Conservation (phyloP, 2,329 filamentous ascomycete genomes). For the Cadophora gregata region DNA sequence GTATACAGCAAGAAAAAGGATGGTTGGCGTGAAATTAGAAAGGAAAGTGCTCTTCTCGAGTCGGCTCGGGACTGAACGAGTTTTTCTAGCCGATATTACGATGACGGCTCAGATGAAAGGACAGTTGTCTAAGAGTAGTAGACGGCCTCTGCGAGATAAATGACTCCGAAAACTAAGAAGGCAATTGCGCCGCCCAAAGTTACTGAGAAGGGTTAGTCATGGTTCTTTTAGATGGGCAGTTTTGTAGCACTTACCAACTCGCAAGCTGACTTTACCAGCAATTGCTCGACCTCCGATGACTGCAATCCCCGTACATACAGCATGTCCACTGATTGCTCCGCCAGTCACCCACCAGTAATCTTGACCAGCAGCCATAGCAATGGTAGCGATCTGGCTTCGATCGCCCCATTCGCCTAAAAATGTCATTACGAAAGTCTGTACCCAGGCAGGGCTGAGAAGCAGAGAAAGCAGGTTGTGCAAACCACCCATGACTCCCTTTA, state of each 20-base stretch:
- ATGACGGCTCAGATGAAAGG: neutral
- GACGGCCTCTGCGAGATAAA: conserved; percentile 86
- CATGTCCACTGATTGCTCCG: conserved; percentile 85
- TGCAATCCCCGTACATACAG: conserved; percentile 86
- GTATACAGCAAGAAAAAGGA: conserved; percentile 12
- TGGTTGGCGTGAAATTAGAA: neutral
- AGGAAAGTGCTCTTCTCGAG: conserved; percentile 4
- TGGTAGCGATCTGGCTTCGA: conserved; percentile 95
- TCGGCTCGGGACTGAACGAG: conserved; percentile 8
- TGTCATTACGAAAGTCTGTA: conserved; percentile 99
- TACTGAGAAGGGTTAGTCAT: conserved; percentile 60
- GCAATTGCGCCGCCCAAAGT: conserved; percentile 90
- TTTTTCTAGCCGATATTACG: conserved; percentile 32
- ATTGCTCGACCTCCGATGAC: conserved; percentile 92
- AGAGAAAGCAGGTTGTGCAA: conserved; percentile 87
- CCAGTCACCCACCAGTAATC: conserved; percentile 99
- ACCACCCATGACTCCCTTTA: conserved; percentile 60
- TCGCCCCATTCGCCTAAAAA: conserved; percentile 99
- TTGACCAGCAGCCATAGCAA: conserved; percentile 97
- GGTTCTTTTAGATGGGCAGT: conserved; percentile 21
- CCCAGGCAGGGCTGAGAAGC: conserved; percentile 93
- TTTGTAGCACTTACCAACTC: conserved; percentile 76
- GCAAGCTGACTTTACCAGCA: conserved; percentile 91
- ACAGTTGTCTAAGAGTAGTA: conserved; percentile 51
- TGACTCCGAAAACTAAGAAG: conserved; percentile 89